phyloP scores from a whole-genome alignment of 73 alveolate genomes.

The Loxodes magnus region DNA sequence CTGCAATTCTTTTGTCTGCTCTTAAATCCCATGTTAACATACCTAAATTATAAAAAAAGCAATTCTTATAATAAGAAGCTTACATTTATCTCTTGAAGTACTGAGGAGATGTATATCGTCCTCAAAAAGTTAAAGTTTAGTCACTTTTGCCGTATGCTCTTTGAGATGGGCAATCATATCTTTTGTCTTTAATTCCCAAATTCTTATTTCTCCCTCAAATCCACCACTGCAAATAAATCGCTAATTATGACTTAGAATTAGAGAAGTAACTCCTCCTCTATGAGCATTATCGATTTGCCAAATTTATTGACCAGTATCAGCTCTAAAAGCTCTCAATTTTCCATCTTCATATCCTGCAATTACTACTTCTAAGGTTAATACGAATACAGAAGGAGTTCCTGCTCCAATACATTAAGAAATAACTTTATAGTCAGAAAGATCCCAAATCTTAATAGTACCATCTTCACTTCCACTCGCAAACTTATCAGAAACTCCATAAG shows the following conservation, averaged over 20 bases:
- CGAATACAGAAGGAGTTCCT: conserved; percentile 76
- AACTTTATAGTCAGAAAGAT: conserved; percentile 81
- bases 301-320: conserved; percentile 65
- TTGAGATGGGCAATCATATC: conserved; percentile 89
- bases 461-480: conserved; percentile 89
- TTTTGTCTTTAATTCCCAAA: conserved; percentile 89
- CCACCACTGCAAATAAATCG: conserved; percentile 90
- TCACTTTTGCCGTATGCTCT: conserved; percentile 87
- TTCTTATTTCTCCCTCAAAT: conserved; percentile 84
- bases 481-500: conserved; percentile 80
- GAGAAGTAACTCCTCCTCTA: conserved; percentile 84
- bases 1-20: conserved; percentile 84
- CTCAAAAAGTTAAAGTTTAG: conserved; percentile 72
- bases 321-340: conserved; percentile 70
- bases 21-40: conserved; percentile 78
- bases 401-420: conserved; percentile 61
- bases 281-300: conserved; percentile 97
- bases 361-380: conserved; percentile 80
- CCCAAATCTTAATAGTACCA: conserved; percentile 92
- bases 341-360: conserved; percentile 94
- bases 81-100: conserved; percentile 84
- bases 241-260: conserved; percentile 58
- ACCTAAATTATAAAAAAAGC: background rate
- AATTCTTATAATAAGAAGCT: background rate
- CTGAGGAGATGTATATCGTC: conserved; percentile 83